These are phyloP conservation scores for Stagonosporopsis tanaceti DNA, from an alignment of 2,329 filamentous ascomycete genomes.

Conservation along the genomic window DNA sequence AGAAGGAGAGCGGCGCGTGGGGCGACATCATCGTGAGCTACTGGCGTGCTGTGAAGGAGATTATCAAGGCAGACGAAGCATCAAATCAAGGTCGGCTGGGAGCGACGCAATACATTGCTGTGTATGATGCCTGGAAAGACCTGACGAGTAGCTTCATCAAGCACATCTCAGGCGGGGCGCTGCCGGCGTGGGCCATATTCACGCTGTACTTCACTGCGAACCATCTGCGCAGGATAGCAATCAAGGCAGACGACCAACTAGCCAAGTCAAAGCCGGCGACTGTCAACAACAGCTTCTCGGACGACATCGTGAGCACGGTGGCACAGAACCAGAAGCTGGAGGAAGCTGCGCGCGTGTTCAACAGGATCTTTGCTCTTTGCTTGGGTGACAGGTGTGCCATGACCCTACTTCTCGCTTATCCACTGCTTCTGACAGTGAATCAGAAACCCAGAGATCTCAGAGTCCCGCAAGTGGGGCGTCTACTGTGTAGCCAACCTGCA, in stretches of 20 bases:
- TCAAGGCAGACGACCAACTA: conserved; percentile 81
- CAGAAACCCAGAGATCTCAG: conserved; percentile 81
- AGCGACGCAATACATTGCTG: conserved; percentile 75
- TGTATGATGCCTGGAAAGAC: conserved; percentile 90
- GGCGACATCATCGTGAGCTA: conserved; percentile 82
- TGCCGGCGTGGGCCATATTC: conserved; percentile 91
- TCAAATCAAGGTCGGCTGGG: conserved; percentile 52
- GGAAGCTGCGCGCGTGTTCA: conserved; percentile 88
- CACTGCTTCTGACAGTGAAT: conserved; percentile 29
- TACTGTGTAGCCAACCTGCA: conserved; percentile 94
- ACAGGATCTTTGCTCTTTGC: conserved; percentile 90
- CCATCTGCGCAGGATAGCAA: conserved; percentile 86
- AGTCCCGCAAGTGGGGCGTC: conserved; percentile 97
- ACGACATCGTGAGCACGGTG: conserved; percentile 76
- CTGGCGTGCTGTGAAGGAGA: conserved; percentile 81
- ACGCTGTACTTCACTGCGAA: conserved; percentile 88
- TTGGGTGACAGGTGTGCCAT: conserved; percentile 78
- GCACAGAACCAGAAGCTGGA: conserved; percentile 82
- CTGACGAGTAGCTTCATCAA: conserved; percentile 78
- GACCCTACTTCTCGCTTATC: conserved; percentile 16
- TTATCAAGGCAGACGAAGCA: conserved; percentile 71
- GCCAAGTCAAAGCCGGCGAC: conserved; percentile 58
- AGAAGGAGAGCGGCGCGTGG: conserved; percentile 81
- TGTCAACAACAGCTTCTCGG: conserved; percentile 68
- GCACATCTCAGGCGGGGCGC: conserved; percentile 77